Evolutionary conservation across 768 basidiomycete species (phyloP).

Genomic region (Boletus tylopilopsis): DNA sequence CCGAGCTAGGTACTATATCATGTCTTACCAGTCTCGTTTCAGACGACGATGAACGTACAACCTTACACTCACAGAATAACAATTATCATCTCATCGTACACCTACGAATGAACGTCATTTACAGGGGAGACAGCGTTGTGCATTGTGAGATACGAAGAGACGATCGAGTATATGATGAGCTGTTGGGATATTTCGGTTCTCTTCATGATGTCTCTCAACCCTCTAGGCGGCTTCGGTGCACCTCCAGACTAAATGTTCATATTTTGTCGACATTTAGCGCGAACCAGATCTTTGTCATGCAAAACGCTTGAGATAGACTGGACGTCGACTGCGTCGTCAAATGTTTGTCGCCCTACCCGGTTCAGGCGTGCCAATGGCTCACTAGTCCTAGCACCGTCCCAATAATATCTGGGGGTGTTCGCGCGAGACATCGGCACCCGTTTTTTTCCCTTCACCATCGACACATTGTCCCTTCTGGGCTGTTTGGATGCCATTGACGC

Average conservation of each 20-base stretch:
- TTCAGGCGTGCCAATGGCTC: background rate
- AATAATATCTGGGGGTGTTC: constrained; percentile 84
- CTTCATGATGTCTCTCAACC: background rate
- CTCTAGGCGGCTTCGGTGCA: constrained; percentile 85
- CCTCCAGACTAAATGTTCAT: constrained; percentile 94
- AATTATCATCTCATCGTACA: constrained; percentile 91
- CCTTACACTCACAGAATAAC: too few relatives aligned
- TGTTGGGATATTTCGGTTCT: constrained; percentile 71
- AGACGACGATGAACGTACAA: too few relatives aligned
- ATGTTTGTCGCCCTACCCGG: constrained; percentile 46
- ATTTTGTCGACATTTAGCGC: constrained; percentile 84
- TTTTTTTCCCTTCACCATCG: constrained; percentile 85
- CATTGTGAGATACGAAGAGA: constrained; percentile 78
- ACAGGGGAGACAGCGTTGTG: constrained; percentile 93
- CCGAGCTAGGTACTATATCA: too few relatives aligned
- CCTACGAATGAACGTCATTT: constrained; percentile 91
- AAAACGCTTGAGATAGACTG: constrained; percentile 72
- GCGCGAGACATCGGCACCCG: constrained; percentile 90
- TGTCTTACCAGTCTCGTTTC: too few relatives aligned
- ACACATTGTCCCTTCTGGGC: constrained; percentile 80
- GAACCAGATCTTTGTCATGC: constrained; percentile 86
- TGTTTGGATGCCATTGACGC: constrained; percentile 64
- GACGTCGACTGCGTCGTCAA: constrained; percentile 66
- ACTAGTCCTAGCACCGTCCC: constrained; percentile 78
- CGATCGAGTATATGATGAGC: constrained; percentile 85